A percentile compares a stretch with the other conserved stretches of the same genome.
Conservation (phyloP, 345 rosid genomes). For the Salix udensis region DNA sequence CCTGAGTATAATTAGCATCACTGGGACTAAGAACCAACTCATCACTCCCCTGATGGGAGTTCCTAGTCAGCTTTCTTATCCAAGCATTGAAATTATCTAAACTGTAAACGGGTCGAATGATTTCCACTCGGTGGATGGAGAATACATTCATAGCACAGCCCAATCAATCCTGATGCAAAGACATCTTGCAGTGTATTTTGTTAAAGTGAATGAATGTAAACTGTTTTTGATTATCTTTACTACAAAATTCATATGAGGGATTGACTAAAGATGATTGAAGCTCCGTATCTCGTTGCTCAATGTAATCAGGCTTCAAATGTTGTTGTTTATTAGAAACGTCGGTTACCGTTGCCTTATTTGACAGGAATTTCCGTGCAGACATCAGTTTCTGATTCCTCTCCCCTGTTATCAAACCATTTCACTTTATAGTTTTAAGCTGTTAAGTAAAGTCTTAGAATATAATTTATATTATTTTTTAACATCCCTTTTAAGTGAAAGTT, state of each 20-base stretch:
- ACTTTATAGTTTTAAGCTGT: no score
- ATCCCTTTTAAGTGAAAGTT: accelerated
- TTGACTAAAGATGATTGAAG: constrained; percentile 16
- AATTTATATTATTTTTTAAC: no score
- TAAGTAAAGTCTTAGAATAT: no score
- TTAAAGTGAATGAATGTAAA: constrained; percentile 17
- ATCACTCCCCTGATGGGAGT: constrained; percentile 22
- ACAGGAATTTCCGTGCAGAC: constrained; percentile 33
- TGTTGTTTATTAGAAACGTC: constrained; percentile 7
- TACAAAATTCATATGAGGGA: constrained; percentile 24
- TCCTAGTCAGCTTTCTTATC: constrained; percentile 15
- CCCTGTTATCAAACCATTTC: neutral
- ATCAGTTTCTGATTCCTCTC: constrained; percentile 30
- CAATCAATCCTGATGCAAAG: constrained; percentile 27
- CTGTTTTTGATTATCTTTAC: constrained; percentile 23
- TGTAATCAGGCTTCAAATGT: constrained; percentile 18
- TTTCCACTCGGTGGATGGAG: constrained; percentile 28
- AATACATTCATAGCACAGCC: constrained; percentile 21
- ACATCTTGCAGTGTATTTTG: constrained; percentile 30
- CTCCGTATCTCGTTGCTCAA: constrained; percentile 24
- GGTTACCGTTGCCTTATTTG: constrained; percentile 33
- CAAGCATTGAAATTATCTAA: constrained; percentile 13
- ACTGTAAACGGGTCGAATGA: constrained; percentile 17
- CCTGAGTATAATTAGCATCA: constrained; percentile 26
- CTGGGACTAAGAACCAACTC: constrained; percentile 16